Conservation (phyloP, 495 filamentous ascomycete genomes). For the Hyphodiscus hymeniophilus region DNA sequence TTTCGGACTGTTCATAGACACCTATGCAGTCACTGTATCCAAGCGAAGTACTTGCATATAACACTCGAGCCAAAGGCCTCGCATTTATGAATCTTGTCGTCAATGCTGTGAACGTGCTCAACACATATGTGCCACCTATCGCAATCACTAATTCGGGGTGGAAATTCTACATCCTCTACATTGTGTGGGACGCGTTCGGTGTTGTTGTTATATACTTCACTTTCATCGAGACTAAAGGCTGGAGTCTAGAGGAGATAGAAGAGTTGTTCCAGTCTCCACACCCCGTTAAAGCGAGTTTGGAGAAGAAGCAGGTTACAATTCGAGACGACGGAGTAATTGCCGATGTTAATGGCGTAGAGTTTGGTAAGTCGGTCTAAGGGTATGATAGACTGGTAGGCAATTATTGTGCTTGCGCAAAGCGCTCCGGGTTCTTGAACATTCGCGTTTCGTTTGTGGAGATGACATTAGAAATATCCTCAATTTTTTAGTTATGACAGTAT, state of each 20-base stretch:
- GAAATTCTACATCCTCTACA: conserved; percentile 37
- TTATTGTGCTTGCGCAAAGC: too few relatives aligned
- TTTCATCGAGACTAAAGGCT: conserved; percentile 24
- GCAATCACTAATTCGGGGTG: conserved; percentile 43
- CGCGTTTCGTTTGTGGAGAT: too few relatives aligned
- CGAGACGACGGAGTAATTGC: background rate
- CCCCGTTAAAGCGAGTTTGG: conserved; percentile 42
- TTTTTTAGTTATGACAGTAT: too few relatives aligned
- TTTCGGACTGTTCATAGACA: conserved; percentile 38
- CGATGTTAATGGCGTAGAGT: background rate
- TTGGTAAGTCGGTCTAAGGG: background rate
- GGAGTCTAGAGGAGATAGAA: conserved; percentile 34
- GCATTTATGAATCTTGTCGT: conserved; percentile 28
- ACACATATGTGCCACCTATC: conserved; percentile 43
- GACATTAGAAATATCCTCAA: too few relatives aligned
- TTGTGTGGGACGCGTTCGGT: conserved; percentile 51
- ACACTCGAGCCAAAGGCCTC: conserved; percentile 52
- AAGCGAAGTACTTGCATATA: conserved; percentile 31
- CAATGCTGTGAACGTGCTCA: conserved; percentile 41
- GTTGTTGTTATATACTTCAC: conserved; percentile 33
- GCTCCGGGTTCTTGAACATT: too few relatives aligned
- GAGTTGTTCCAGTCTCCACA: conserved; percentile 50
- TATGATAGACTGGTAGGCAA: background rate
- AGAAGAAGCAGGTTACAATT: conserved; percentile 26
- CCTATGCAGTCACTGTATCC: conserved; percentile 51